A percentile compares a stretch with the other conserved stretches of the same genome.
These are phyloP conservation scores for Coemansia sp. DNA, from an alignment of 192 early-diverging fungal species.

Conservation along the genomic window DNA sequence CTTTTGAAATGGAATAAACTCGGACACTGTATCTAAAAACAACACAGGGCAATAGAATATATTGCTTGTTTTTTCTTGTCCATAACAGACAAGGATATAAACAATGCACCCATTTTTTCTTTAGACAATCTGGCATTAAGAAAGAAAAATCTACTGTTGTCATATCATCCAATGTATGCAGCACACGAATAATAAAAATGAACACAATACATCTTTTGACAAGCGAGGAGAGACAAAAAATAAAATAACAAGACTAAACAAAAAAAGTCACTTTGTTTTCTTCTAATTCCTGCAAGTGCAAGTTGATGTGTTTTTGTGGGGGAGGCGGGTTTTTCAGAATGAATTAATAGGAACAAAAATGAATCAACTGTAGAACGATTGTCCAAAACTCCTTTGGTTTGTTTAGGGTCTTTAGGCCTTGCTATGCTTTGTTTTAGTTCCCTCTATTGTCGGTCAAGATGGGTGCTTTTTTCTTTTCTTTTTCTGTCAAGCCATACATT, in stretches of 20 bases:
- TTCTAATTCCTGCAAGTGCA: background rate
- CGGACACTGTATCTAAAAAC: background rate
- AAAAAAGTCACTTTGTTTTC: background rate
- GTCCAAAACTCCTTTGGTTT: background rate
- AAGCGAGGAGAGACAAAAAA: background rate
- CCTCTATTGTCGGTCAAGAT: background rate
- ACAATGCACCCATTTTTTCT: background rate
- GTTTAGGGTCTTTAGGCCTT: background rate
- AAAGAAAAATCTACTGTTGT: background rate
- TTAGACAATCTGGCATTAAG: background rate
- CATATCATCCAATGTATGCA: background rate
- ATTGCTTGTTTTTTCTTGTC: background rate
- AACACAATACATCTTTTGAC: background rate
- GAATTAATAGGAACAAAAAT: background rate
- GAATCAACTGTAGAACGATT: background rate
- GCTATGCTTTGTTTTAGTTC: background rate
- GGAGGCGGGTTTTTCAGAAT: slow-evolving; percentile 5
- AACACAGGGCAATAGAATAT: background rate
- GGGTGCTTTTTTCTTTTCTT: slow-evolving; percentile 1
- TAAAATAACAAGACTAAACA: too few relatives aligned
- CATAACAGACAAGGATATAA: slow-evolving; percentile 10
- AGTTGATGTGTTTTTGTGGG: slow-evolving; percentile 4
- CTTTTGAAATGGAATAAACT: background rate
- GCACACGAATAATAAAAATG: background rate
- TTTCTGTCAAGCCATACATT: slow-evolving; percentile 4